A percentile compares a stretch with the other conserved stretches of the same genome.
These are phyloP conservation scores for Hura crepitans DNA, from an alignment of 441 rosid species.

Conservation along the genomic window DNA sequence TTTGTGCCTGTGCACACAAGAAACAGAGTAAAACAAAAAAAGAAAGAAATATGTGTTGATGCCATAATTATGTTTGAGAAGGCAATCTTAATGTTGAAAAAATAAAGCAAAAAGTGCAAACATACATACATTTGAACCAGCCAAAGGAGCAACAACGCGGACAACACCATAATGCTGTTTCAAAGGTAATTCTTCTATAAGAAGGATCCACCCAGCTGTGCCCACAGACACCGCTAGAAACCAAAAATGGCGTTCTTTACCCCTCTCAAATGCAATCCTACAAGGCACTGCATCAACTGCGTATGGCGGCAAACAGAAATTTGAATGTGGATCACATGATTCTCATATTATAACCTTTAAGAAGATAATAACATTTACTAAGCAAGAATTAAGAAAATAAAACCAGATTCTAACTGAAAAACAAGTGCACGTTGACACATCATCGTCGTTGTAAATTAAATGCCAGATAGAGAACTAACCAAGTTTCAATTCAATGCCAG, in stretches of 20 bases:
- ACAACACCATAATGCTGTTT: conserved; percentile 61
- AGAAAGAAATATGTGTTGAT: not conserved
- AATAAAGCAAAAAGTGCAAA: not conserved
- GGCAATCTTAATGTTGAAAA: conserved; percentile 10
- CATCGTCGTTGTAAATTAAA: conserved; percentile 5
- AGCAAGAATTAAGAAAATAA: conserved; percentile 2
- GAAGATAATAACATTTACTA: conserved; percentile 1
- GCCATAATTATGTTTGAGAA: not conserved
- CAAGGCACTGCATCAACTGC: conserved; percentile 91
- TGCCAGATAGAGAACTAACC: conserved; percentile 42
- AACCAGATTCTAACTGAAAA: not conserved
- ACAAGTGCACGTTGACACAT: not conserved
- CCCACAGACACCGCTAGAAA: conserved; percentile 69
- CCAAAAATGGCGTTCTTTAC: conserved; percentile 72
- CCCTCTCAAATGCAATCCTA: conserved; percentile 93
- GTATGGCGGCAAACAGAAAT: conserved; percentile 29
- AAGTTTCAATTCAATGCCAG: conserved; percentile 69
- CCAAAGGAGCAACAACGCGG: conserved; percentile 83
- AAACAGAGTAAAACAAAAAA: too few species aligned
- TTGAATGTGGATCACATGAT: conserved; percentile 20
- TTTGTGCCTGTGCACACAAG: not conserved
- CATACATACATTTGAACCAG: conserved; percentile 64
- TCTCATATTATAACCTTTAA: not conserved
- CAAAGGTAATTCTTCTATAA: conserved; percentile 65
- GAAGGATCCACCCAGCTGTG: conserved; percentile 80